These are phyloP conservation scores for Limnanthes douglasii DNA, from an alignment of 345 rosid genomes.

Conservation along the genomic window DNA sequence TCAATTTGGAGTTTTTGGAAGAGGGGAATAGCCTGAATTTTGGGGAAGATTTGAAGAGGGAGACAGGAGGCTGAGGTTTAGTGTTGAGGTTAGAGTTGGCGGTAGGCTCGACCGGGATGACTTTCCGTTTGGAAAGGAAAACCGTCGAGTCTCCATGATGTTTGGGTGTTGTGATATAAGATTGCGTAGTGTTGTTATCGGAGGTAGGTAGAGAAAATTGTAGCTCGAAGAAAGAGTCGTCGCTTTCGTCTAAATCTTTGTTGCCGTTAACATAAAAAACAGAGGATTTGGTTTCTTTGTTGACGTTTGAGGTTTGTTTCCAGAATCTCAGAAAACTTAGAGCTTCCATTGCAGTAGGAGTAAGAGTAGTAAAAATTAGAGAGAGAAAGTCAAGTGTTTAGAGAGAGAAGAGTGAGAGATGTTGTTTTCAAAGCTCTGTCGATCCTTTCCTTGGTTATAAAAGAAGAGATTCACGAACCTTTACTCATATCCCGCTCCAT, in stretches of 20 bases:
- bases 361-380: no score
- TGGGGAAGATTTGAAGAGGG: conserved; percentile 42
- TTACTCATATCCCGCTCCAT: no score
- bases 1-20: conserved; percentile 29
- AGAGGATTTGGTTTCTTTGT: conserved; percentile 8
- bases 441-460: no score
- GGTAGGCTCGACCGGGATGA: conserved; percentile 51
- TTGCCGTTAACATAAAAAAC: conserved; percentile 9
- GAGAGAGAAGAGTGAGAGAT: no score
- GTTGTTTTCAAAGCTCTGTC: no score
- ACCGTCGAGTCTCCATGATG: no score
- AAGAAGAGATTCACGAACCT: no score
- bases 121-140: conserved; percentile 30
- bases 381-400: no score
- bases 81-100: no score
- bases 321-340: conserved; percentile 33
- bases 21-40: conserved; percentile 23
- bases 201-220: conserved; percentile 33
- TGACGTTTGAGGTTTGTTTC: conserved; percentile 12
- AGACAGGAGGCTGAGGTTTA: conserved; percentile 36
- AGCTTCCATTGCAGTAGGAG: conserved; percentile 49
- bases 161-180: no score
- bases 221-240: conserved; percentile 57
- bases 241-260: conserved; percentile 28
- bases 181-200: conserved; percentile 10